phyloP scores from a whole-genome alignment of 2,329 filamentous ascomycete genomes.

The Shiraia bambusicola region DNA sequence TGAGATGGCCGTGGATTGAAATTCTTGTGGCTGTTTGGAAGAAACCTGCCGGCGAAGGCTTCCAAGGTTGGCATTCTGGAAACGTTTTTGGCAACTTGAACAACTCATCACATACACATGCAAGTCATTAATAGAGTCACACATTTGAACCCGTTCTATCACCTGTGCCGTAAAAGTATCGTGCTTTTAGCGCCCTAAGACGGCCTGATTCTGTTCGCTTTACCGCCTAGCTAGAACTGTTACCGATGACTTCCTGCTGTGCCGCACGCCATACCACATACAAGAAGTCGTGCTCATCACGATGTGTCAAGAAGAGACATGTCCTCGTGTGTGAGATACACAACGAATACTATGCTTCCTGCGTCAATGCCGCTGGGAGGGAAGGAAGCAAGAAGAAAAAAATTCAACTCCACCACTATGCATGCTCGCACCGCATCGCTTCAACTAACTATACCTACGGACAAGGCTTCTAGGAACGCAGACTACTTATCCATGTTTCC shows the following conservation, averaged over 20 bases:
- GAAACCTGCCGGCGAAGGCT: not conserved
- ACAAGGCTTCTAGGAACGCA: not conserved
- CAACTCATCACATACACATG: not conserved
- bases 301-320: not conserved
- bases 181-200: no score
- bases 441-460: not conserved
- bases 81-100: not conserved
- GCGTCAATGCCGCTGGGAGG: not conserved
- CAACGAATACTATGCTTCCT: not conserved
- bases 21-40: not conserved
- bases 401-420: not conserved
- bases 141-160: no score
- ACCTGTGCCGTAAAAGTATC: no score
- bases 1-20: not conserved
- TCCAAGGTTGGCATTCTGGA: not conserved
- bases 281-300: not conserved
- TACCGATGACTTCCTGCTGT: not conserved
- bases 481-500: not conserved
- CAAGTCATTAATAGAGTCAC: not conserved
- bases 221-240: no score
- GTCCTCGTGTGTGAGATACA: not conserved
- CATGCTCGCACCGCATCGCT: not conserved
- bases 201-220: no score
- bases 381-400: not conserved
- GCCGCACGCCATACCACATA: not conserved